Conservation (phyloP, 768 basidiomycete genomes). For the Tylopilus subfusipes region DNA sequence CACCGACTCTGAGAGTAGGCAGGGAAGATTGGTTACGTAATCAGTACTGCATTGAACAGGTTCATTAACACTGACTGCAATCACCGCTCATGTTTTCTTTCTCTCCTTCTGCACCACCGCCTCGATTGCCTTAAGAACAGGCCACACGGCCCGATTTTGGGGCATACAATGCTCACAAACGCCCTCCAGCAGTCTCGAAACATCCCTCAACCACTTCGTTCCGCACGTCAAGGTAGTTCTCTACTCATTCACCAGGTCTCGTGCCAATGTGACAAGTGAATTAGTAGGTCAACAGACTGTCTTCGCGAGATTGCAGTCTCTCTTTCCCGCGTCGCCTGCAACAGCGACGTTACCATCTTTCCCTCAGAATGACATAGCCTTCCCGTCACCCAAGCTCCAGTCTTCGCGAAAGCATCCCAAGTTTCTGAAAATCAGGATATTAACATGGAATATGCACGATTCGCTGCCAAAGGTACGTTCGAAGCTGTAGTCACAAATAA, state of each 20-base stretch:
- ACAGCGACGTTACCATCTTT: conserved; percentile 17
- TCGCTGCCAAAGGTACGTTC: conserved; percentile 63
- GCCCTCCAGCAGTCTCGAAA: conserved; percentile 19
- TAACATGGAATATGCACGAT: conserved; percentile 89
- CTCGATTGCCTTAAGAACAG: conserved; percentile 29
- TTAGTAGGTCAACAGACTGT: conserved; percentile 38
- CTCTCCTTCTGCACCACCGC: conserved; percentile 21
- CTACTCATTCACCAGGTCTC: conserved; percentile 6
- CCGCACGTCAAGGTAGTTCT: conserved; percentile 18
- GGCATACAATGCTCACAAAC: conserved; percentile 24
- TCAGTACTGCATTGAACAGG: conserved; percentile 21
- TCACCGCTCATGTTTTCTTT: conserved; percentile 24
- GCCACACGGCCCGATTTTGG: conserved; percentile 21
- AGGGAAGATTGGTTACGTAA: conserved; percentile 18
- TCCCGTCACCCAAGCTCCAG: conserved; percentile 22
- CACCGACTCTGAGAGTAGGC: background rate
- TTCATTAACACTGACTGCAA: conserved; percentile 16
- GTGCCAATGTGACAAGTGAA: background rate
- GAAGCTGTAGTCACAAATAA: background rate
- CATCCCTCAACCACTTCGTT: conserved; percentile 13
- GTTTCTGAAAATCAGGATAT: conserved; percentile 62
- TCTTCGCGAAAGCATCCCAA: conserved; percentile 30
- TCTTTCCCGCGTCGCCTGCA: conserved; percentile 42
- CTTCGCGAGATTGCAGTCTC: conserved; percentile 48
- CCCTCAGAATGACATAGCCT: conserved; percentile 21